phyloP scores from a whole-genome alignment of 1,284 basidiomycete species.

The Sanghuangporus sanghuang region DNA sequence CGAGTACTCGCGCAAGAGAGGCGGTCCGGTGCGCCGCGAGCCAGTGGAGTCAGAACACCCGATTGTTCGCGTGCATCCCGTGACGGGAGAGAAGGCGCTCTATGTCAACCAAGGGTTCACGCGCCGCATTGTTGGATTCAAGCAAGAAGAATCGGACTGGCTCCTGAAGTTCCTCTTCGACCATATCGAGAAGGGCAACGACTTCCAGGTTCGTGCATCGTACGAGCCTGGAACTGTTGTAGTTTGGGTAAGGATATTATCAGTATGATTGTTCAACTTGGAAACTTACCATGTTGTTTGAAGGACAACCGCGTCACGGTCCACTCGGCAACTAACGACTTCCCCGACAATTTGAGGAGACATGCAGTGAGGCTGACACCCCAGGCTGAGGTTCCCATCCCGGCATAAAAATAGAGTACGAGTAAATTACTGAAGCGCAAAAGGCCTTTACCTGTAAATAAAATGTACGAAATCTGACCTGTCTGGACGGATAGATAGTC shows the following conservation, averaged over 20 bases:
- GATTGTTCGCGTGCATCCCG: conserved; percentile 54
- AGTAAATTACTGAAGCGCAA: neutral
- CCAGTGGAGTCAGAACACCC: conserved; percentile 56
- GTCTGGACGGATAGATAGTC: neutral
- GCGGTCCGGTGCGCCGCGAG: conserved; percentile 57
- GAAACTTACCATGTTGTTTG: neutral
- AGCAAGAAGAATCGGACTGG: conserved; percentile 61
- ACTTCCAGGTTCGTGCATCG: conserved; percentile 40
- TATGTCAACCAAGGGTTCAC: conserved; percentile 63
- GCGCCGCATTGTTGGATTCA: conserved; percentile 60
- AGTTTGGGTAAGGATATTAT: conserved; percentile 35
- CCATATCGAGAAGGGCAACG: conserved; percentile 44
- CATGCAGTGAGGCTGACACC: conserved; percentile 50
- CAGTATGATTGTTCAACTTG: neutral
- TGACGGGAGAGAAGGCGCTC: conserved; percentile 62
- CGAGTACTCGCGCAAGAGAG: conserved; percentile 41
- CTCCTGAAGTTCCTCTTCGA: conserved; percentile 57
- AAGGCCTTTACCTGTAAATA: neutral
- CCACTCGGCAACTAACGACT: conserved; percentile 46
- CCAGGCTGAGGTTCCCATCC: conserved; percentile 46
- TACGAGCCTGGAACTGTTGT: conserved; percentile 44
- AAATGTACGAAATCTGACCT: neutral
- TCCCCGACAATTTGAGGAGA: conserved; percentile 34
- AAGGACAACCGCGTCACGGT: conserved; percentile 49
- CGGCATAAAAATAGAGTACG: conserved; percentile 23